These are phyloP conservation scores for Candida tallmaniae DNA, from an alignment of 805 yeast genomes.

Conservation along the genomic window DNA sequence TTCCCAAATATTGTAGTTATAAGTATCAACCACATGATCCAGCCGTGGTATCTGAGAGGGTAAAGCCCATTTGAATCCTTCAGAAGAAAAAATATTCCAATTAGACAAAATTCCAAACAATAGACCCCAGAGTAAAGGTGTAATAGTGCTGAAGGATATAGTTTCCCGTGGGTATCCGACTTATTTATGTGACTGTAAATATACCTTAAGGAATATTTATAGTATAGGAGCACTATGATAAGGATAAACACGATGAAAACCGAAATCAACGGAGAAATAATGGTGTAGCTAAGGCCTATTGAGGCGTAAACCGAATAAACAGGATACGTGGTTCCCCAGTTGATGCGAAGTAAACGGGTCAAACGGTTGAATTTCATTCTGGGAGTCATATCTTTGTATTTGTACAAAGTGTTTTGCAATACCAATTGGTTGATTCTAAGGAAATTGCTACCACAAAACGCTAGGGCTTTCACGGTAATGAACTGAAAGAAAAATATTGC, in stretches of 20 bases:
- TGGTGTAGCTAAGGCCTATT: slow-evolving; percentile 72
- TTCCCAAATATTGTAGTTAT: slow-evolving; percentile 57
- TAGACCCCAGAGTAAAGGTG: slow-evolving; percentile 80
- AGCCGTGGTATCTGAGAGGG: slow-evolving; percentile 45
- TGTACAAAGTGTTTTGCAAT: slow-evolving; percentile 29
- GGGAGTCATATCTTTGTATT: slow-evolving; percentile 53
- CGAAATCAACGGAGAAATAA: slow-evolving; percentile 74
- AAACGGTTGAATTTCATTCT: slow-evolving; percentile 47
- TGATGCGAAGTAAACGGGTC: slow-evolving; percentile 40
- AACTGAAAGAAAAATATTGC: slow-evolving; percentile 83
- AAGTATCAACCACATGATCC: slow-evolving; percentile 49
- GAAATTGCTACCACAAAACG: slow-evolving; percentile 69
- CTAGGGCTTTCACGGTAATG: slow-evolving; percentile 66
- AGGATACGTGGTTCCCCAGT: slow-evolving; percentile 81
- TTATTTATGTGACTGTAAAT: slow-evolving; percentile 48
- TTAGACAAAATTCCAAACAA: slow-evolving; percentile 70
- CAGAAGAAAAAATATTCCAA: slow-evolving; percentile 70
- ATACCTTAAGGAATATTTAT: slow-evolving; percentile 62
- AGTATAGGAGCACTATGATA: slow-evolving; percentile 51
- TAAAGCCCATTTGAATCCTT: slow-evolving; percentile 42
- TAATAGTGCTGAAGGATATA: slow-evolving; percentile 70
- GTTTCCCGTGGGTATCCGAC: slow-evolving; percentile 64
- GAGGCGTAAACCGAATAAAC: slow-evolving; percentile 72
- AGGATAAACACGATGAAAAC: slow-evolving; percentile 57
- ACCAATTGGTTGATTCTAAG: slow-evolving; percentile 54